Percentiles rank a stretch among this genome's conserved stretches.
Conservation (phyloP, 106 monocot species). For the Agapanthus africanus region DNA sequence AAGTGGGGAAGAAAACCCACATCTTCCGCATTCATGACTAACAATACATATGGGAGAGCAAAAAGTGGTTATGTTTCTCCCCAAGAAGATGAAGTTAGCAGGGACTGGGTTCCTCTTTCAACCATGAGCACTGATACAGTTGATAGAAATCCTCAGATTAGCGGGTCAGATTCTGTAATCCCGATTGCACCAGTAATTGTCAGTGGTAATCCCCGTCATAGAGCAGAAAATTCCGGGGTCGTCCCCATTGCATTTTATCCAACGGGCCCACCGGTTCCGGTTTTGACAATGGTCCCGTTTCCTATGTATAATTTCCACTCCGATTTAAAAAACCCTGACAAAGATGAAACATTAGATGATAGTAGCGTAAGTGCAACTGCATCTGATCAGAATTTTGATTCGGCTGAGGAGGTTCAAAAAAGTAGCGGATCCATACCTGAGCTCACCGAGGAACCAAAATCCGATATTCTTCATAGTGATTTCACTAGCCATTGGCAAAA, state of each 20-base stretch:
- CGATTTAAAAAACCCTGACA: conserved; percentile 35
- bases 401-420: conserved; percentile 15
- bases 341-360: conserved; percentile 23
- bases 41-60: conserved; percentile 3
- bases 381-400: conserved; percentile 25
- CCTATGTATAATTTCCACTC: conserved; percentile 36
- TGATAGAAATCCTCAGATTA: conserved; percentile 21
- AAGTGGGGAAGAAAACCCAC: conserved; percentile 53
- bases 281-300: conserved; percentile 37
- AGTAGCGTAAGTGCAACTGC: conserved; percentile 4
- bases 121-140: conserved; percentile 17
- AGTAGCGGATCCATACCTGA: conserved; percentile 22
- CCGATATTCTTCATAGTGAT: conserved; percentile 75
- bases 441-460: conserved; percentile 29
- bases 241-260: conserved; percentile 47
- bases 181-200: conserved; percentile 36
- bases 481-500: conserved; percentile 61
- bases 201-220: conserved; percentile 28
- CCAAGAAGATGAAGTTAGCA: conserved; percentile 30
- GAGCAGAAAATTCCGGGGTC: conserved; percentile 36
- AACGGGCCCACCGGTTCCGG: conserved; percentile 68
- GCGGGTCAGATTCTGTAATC: conserved; percentile 33
- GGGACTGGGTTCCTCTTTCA: conserved; percentile 32
- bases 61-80: conserved; percentile 34
- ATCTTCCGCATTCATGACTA: conserved; percentile 9